Evolutionary conservation across 257 asterid species (phyloP), one percentile per base, ranked within the genome.

Genomic region (Rubia yunnanensis): DNA sequence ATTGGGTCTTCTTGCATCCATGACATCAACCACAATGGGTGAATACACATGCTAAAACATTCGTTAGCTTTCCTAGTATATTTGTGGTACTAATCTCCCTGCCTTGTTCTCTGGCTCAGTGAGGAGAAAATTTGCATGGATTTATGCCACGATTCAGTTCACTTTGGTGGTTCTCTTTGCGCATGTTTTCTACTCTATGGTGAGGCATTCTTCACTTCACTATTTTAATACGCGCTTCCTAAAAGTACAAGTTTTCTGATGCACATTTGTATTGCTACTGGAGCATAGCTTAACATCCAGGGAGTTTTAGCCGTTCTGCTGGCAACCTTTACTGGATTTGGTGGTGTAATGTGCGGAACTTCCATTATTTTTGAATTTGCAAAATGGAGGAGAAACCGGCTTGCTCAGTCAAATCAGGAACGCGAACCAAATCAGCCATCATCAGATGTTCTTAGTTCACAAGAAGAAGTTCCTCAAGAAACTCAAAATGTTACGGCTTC

Each of bases 11-110:
- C 88, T 92, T 68, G 97, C 99, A 50, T 87, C 96, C 44, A 87
- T 92, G 99, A 87, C 95, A 52, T 83, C 99, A 30, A 87, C 99
- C 24, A 89, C 95, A 65, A 92, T 92, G 96, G 97, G 99, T 92
- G 79, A 39, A 68, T 46, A 30, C 48, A 68, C 15, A n/a, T 23
- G 10, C 10, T 66, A 32, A 59, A 72, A 30, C 38, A 23, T 14
- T 10, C 24, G 24, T 48, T 46, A 18, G 52, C 72, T 10, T 26
- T 10, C 28, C 44, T 62, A 48, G 22, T 18, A 38, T 15, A 61
- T 20, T 63, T 72, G 7, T 11, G 30, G 56, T 34, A 59, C 55
- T 72, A 48, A 56, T 24, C 61, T 44, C 36, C 74, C 28, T 18
- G 27, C 31, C 72, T 48, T 38, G 23, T 57, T 22, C 50, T 46